Conservation (phyloP, 1,284 basidiomycete genomes). For the Sanghuangporus weigelae region DNA sequence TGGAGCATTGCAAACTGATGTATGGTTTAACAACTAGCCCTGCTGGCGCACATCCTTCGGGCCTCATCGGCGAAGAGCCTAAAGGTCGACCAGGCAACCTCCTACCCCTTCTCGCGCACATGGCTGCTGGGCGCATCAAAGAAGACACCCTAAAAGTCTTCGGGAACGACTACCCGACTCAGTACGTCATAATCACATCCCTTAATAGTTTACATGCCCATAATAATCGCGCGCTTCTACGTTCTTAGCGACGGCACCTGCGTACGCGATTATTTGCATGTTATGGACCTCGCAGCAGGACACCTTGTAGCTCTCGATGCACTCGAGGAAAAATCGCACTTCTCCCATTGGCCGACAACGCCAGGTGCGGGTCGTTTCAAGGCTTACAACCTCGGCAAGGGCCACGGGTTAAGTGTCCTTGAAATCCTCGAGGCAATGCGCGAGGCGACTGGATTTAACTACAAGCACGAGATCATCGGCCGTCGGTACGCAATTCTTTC, state of each 20-base stretch:
- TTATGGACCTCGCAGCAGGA: slow-evolving; percentile 91
- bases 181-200: slow-evolving; percentile 44
- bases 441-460: slow-evolving; percentile 85
- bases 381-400: slow-evolving; percentile 96
- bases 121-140: slow-evolving; percentile 89
- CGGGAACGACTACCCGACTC: slow-evolving; percentile 96
- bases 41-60: slow-evolving; percentile 94
- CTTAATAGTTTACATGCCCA: slow-evolving; percentile 9
- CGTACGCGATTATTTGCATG: slow-evolving; percentile 96
- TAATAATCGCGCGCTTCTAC: neutral
- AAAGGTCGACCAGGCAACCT: slow-evolving; percentile 93
- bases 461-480: slow-evolving; percentile 86
- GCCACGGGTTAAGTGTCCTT: slow-evolving; percentile 88
- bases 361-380: slow-evolving; percentile 65
- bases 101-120: slow-evolving; percentile 90
- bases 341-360: slow-evolving; percentile 20
- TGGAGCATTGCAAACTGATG: slow-evolving; percentile 3
- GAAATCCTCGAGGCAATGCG: slow-evolving; percentile 96
- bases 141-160: slow-evolving; percentile 86
- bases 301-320: slow-evolving; percentile 92
- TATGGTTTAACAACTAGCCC: slow-evolving; percentile 52
- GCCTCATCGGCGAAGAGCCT: slow-evolving; percentile 94
- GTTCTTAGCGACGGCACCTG: slow-evolving; percentile 83
- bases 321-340: slow-evolving; percentile 57
- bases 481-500: slow-evolving; percentile 58